A percentile compares a stretch with the other conserved stretches of the same genome.
Evolutionary conservation across 768 basidiomycete genomes (phyloP).

Genomic region (Lactarius quietus): DNA sequence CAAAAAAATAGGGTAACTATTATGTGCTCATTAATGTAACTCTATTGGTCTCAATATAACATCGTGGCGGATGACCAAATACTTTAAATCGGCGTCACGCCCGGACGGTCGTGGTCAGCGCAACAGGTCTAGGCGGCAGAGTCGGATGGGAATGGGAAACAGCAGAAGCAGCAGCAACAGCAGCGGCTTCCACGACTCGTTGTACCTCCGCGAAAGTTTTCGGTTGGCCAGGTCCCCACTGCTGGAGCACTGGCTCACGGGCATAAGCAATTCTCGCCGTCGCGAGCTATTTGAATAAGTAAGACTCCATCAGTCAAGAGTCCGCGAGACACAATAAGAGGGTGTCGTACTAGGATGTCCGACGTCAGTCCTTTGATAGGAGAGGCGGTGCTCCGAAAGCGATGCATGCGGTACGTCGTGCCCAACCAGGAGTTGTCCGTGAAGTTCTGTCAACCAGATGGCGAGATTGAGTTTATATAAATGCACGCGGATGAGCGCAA

Average conservation of each 20-base stretch:
- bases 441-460: slow-evolving; percentile 44
- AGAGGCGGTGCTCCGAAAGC: slow-evolving; percentile 73
- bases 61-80: not conserved
- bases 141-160: not conserved
- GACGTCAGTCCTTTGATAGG: slow-evolving; percentile 83
- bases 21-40: slow-evolving; percentile 2
- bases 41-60: not conserved
- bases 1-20: no score
- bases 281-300: slow-evolving; percentile 46
- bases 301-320: not conserved
- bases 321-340: not conserved
- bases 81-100: slow-evolving; percentile 2
- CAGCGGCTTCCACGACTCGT: slow-evolving; percentile 20
- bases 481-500: not conserved
- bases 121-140: not conserved
- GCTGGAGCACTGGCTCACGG: slow-evolving; percentile 46
- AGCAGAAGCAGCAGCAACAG: not conserved
- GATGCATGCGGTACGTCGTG: slow-evolving; percentile 73
- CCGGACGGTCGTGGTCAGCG: not conserved
- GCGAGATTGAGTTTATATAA: not conserved
- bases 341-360: slow-evolving; percentile 63
- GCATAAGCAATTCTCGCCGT: slow-evolving; percentile 66
- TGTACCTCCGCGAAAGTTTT: slow-evolving; percentile 28
- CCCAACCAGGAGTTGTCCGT: slow-evolving; percentile 44
- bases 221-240: slow-evolving; percentile 54